phyloP scores from a whole-genome alignment of 768 basidiomycete species.

The Mycena albidolilacea region DNA sequence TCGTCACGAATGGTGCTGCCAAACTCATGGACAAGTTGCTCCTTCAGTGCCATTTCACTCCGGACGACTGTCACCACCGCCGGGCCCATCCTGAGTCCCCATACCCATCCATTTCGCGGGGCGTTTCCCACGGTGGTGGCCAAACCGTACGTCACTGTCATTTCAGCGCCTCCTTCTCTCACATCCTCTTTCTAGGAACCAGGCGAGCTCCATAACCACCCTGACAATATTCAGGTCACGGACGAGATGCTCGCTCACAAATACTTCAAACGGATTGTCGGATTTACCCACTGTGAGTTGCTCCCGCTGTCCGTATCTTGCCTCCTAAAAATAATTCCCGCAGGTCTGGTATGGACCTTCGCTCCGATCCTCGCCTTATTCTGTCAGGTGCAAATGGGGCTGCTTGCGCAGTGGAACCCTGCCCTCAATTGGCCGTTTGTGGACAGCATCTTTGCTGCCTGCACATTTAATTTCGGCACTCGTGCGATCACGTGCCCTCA shows the following conservation, averaged over 20 bases:
- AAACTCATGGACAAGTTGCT: neutral
- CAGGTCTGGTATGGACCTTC: neutral
- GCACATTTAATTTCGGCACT: neutral
- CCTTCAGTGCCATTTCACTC: neutral
- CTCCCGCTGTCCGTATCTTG: neutral
- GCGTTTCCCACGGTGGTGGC: neutral
- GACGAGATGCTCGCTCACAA: neutral
- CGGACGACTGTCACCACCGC: neutral
- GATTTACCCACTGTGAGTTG: neutral
- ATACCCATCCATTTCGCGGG: neutral
- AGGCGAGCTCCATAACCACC: constrained; percentile 1
- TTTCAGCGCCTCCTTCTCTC: neutral
- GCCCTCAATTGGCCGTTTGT: neutral
- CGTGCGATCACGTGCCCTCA: neutral
- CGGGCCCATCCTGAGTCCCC: neutral
- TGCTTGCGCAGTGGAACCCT: neutral
- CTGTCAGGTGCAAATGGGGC: neutral
- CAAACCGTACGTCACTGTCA: neutral
- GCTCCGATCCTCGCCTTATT: neutral
- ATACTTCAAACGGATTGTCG: neutral
- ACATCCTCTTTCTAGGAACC: neutral
- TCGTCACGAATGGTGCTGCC: neutral
- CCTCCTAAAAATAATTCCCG: neutral
- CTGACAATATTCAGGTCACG: neutral
- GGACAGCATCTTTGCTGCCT: neutral